phyloP scores from a whole-genome alignment of 257 asterid species.

The Perilla frutescens region DNA sequence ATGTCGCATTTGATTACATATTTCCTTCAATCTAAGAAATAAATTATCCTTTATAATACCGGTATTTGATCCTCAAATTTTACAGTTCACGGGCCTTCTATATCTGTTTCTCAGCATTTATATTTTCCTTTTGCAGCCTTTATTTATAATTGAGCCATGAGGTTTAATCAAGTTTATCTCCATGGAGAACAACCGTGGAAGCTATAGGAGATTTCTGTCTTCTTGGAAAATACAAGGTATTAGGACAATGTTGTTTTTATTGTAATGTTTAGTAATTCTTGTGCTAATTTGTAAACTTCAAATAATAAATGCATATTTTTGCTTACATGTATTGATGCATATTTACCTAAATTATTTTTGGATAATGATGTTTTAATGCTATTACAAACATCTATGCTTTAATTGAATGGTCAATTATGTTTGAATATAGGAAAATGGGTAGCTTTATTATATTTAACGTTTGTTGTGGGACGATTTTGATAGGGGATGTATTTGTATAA shows the following conservation, averaged over 20 bases:
- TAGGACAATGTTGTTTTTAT: slow-evolving; percentile 28
- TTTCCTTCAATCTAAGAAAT: too few relatives aligned
- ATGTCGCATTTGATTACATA: not conserved
- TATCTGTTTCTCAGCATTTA: not conserved
- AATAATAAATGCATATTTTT: not conserved
- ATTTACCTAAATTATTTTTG: too few relatives aligned
- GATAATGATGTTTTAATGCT: too few relatives aligned
- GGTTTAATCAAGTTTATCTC: slow-evolving; percentile 21
- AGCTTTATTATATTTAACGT: too few relatives aligned
- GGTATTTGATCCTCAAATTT: too few relatives aligned
- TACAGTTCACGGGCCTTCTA: not conserved
- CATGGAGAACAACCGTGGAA: not conserved
- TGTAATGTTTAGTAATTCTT: not conserved
- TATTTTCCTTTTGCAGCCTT: slow-evolving; percentile 47
- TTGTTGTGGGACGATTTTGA: too few relatives aligned
- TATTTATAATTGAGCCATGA: slow-evolving; percentile 58
- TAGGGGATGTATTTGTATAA: too few relatives aligned
- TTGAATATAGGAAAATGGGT: too few relatives aligned
- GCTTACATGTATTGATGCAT: too few relatives aligned
- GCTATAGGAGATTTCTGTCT: slow-evolving; percentile 18
- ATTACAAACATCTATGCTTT: too few relatives aligned
- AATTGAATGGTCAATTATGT: too few relatives aligned
- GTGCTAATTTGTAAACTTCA: slow-evolving; percentile 17
- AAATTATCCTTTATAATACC: too few relatives aligned
- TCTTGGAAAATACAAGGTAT: slow-evolving; percentile 17